Evolutionary conservation across 257 asterid species (phyloP).

Genomic region (Capsicum rhomboideum): DNA sequence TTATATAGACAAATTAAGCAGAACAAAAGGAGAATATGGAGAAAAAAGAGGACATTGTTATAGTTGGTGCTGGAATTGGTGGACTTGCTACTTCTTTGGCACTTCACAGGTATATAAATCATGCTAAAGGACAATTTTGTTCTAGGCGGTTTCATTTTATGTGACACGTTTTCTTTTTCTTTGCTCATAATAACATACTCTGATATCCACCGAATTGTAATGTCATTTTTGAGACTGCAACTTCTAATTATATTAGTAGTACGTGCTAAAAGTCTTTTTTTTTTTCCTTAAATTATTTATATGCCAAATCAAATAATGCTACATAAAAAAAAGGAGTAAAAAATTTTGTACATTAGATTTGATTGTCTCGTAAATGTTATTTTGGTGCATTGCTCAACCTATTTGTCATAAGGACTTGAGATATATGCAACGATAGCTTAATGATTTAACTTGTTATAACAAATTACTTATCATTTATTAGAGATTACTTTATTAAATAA

Average conservation of each 20-base stretch:
- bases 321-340: neutral
- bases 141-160: too few relatives aligned
- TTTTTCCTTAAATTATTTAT: neutral
- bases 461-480: neutral
- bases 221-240: neutral
- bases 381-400: neutral
- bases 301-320: neutral
- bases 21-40: neutral
- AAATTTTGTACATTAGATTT: neutral
- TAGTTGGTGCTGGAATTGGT: conserved; percentile 39
- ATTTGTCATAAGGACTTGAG: neutral
- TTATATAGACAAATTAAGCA: neutral
- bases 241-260: neutral
- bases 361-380: neutral
- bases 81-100: conserved; percentile 33
- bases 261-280: neutral
- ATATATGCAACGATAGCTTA: neutral
- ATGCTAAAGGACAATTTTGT: too few relatives aligned
- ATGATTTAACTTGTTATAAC: neutral
- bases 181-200: too few relatives aligned
- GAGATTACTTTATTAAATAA: too few relatives aligned
- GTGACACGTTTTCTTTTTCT: too few relatives aligned
- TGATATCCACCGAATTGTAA: neutral
- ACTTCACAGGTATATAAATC: conserved; percentile 26
- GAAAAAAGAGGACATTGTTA: conserved; percentile 21